Evolutionary conservation across 306 rosid genomes (phyloP).

Genomic region (Corylus avellana): DNA sequence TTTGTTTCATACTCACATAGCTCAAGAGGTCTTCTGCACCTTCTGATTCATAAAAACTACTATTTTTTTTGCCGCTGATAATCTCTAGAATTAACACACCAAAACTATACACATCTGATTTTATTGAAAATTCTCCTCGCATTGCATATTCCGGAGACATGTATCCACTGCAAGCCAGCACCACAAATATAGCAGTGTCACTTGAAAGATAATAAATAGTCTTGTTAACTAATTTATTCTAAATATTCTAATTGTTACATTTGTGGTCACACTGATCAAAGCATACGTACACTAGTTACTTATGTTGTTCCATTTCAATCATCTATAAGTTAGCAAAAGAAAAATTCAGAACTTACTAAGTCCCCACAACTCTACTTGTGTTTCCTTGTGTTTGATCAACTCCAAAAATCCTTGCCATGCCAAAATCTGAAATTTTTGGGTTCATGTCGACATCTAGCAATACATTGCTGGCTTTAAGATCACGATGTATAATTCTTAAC

Average conservation of each 20-base stretch:
- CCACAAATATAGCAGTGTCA: background rate
- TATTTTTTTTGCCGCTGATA: constrained; percentile 28
- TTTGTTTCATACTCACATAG: constrained; percentile 13
- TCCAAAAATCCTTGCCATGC: constrained; percentile 30
- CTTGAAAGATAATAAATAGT: background rate
- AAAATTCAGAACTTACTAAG: constrained; percentile 4
- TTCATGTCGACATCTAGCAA: constrained; percentile 33
- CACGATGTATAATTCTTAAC: constrained; percentile 38
- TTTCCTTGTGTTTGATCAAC: constrained; percentile 29
- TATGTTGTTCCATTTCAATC: background rate
- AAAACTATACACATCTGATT: constrained; percentile 30
- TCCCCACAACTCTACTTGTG: constrained; percentile 21
- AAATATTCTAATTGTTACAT: background rate
- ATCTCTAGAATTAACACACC: constrained; percentile 32
- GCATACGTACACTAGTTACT: background rate
- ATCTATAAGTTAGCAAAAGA: background rate
- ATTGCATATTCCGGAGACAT: constrained; percentile 37
- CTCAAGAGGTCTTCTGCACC: constrained; percentile 25
- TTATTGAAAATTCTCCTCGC: constrained; percentile 23
- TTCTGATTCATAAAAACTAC: constrained; percentile 21
- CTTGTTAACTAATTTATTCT: background rate
- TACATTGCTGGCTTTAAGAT: constrained; percentile 40
- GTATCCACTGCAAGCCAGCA: constrained; percentile 23
- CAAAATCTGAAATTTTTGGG: constrained; percentile 42
- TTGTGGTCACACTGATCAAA: background rate